A percentile compares a stretch with the other conserved stretches of the same genome.
These are phyloP conservation scores for Epichloe scottii DNA, from an alignment of 2,329 filamentous ascomycete species.

Conservation along the genomic window DNA sequence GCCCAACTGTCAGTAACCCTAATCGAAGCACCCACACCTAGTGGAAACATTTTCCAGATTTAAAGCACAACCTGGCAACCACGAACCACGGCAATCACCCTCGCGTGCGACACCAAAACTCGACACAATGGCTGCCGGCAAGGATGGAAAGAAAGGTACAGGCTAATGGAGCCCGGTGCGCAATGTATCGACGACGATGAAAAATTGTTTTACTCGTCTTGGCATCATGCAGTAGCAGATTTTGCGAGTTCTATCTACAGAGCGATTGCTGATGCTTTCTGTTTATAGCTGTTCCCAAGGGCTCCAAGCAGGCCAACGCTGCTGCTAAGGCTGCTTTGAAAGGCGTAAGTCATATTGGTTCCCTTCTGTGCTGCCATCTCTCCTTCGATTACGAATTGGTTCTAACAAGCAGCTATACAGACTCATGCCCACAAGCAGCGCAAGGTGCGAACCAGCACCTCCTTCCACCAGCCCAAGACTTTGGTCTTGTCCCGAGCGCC, in stretches of 20 bases:
- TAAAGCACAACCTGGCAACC: neutral
- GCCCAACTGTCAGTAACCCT: neutral
- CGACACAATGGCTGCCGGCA: conserved; percentile 24
- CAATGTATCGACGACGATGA: conserved; percentile 5
- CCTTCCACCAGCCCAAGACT: conserved; percentile 97
- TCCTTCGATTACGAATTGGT: neutral
- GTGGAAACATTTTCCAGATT: neutral
- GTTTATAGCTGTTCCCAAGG: conserved; percentile 46
- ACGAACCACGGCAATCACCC: neutral
- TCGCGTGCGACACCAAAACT: conserved; percentile 6
- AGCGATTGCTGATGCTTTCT: conserved; percentile 60
- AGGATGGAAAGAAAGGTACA: conserved; percentile 37
- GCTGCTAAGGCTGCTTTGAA: conserved; percentile 94
- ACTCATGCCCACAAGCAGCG: conserved; percentile 64
- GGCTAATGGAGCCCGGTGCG: conserved; percentile 14
- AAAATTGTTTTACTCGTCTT: conserved; percentile 2
- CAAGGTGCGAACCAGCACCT: conserved; percentile 86
- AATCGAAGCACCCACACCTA: conserved; percentile 10
- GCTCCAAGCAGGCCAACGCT: conserved; percentile 76
- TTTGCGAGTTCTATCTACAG: conserved; percentile 61
- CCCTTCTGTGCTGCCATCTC: neutral
- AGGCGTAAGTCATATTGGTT: conserved; percentile 56
- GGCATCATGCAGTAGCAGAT: conserved; percentile 60
- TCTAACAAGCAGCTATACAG: conserved; percentile 17
- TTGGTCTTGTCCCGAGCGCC: conserved; percentile 79